phyloP scores from a whole-genome alignment of 192 early-diverging fungal species.

The Gonapodya sp. region DNA sequence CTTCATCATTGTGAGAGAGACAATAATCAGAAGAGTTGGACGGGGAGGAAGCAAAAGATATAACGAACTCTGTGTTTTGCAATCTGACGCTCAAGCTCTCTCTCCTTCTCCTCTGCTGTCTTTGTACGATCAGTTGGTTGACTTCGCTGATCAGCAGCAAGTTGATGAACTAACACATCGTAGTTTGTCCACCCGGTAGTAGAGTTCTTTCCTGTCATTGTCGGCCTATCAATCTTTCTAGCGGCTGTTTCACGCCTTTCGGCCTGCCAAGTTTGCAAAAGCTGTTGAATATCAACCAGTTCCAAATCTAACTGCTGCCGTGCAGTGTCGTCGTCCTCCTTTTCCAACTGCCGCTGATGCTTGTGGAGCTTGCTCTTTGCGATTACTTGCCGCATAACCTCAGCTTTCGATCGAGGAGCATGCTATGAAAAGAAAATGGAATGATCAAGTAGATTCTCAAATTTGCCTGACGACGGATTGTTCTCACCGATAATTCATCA shows the following conservation, averaged over 20 bases:
- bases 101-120: slow-evolving; percentile 91
- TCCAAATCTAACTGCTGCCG: slow-evolving; percentile 82
- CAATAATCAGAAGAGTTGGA: not conserved
- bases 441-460: slow-evolving; percentile 7
- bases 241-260: not conserved
- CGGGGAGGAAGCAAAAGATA: not conserved
- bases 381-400: slow-evolving; percentile 97
- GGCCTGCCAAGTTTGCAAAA: not conserved
- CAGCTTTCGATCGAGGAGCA: slow-evolving; percentile 69
- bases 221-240: too few species aligned
- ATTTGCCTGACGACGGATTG: slow-evolving; percentile 11
- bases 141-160: slow-evolving; percentile 76
- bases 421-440: slow-evolving; percentile 20
- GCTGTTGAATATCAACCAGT: slow-evolving; percentile 61
- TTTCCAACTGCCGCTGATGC: slow-evolving; percentile 76
- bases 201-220: not conserved
- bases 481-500: slow-evolving; percentile 43
- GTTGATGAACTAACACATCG: slow-evolving; percentile 69
- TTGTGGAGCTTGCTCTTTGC: slow-evolving; percentile 95
- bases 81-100: slow-evolving; percentile 64
- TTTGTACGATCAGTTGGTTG: slow-evolving; percentile 83
- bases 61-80: too few species aligned
- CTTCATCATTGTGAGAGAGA: slow-evolving; percentile 27
- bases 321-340: slow-evolving; percentile 75
- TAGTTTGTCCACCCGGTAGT: slow-evolving; percentile 34